Base-by-base conservation (phyloP, 345 rosid species). In the Rubroshorea leprosula region DNA sequence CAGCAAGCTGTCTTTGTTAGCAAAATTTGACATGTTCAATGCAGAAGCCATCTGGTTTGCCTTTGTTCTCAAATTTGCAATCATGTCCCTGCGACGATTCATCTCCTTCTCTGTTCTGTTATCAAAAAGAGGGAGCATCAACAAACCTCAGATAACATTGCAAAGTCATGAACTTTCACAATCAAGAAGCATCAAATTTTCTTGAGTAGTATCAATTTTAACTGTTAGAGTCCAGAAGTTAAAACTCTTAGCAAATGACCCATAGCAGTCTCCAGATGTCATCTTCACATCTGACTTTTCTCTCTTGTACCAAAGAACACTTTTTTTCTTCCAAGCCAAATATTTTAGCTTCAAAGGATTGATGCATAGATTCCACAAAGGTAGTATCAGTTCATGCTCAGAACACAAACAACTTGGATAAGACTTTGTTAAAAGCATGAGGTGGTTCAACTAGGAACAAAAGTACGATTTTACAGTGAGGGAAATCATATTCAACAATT, bases 61-160 rank as follows among this genome's bases (percentile, higher is more conserved):
- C 70, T 82, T 86, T 23, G 86, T 69, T 66, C 87, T 83, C 76
- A 89, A 51, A 74, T 85, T 87, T 24, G 79, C 73, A 51, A 82
- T 72, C 95, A 83, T 80, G 70, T 93, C 99, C 76, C 73, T 90
- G 51, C 99, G 96, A 35, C 90, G 87, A 65, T 93, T 93, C 84
- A 89, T 82, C 82, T 93, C 99, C 72, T 83, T 93, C 70, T 85
- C 97, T 5, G 97, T 80, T 59, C 97, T 93, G 86, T 39, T 13
- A 47, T 19, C 23, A 31, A 31, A n/a, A 22, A 60, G 17, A 35
- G 0, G 21, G 38, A 50, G 49, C 49, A 60, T 18, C 38, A 23
- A 55, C 31, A 26, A 61, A 23, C 19, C 45, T 29, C 43, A 35
- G 44, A 61, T 15, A 19, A 19, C 22, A 18, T 49, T 15, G 10